Evolutionary conservation across 208 protist species (phyloP), one percentile per base, ranked within the genome.

Genomic region (Acanthamoeba sp.): DNA sequence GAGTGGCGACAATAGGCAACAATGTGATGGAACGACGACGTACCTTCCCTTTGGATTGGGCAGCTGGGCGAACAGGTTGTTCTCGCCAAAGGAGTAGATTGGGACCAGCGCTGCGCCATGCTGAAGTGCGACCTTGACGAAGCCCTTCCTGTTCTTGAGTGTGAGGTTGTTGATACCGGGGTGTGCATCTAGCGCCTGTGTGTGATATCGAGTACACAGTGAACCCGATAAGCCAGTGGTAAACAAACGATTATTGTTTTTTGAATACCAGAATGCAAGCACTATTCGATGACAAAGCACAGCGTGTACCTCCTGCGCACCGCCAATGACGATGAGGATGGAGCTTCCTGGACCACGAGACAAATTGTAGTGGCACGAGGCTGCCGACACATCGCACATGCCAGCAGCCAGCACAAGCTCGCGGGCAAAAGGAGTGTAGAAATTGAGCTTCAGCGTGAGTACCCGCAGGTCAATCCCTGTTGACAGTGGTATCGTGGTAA

Each of bases 1-100:
- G 10, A 14, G 3, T 2, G 10, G 3, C 45, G 45, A 7, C 45
- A 7, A 50, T 50, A 1, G 32, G 22, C 5, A 85, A 32, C 9
- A 42, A 9, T 20, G 76, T 32, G 76, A 10, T 29, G 29, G 27
- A 32, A 7, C 45, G 5, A 20, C 0, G 82, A 59, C 14, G 36
- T n/a, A 73, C 50, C 64, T 91, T 24, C 93, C 94, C 24, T 52
- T 64, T 10, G 95, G 94, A 29, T 95, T 95, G 27, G 78, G 38
- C 2, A 96, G 52, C 55, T 96, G 94, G 34, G 78, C 91, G 66
- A 94, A 96, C 6, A 96, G 76, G 66, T 96, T 95, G 88, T 96
- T 95, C 40, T 96, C 95, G 20, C 95, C 95, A 52, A 96, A 96
- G 36, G 76, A 80, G 66, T 93, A 96, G n/a, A 96, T 57, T 24